Evolutionary conservation across 768 basidiomycete genomes (phyloP).

Genomic region (Rhizopogon roseolus): DNA sequence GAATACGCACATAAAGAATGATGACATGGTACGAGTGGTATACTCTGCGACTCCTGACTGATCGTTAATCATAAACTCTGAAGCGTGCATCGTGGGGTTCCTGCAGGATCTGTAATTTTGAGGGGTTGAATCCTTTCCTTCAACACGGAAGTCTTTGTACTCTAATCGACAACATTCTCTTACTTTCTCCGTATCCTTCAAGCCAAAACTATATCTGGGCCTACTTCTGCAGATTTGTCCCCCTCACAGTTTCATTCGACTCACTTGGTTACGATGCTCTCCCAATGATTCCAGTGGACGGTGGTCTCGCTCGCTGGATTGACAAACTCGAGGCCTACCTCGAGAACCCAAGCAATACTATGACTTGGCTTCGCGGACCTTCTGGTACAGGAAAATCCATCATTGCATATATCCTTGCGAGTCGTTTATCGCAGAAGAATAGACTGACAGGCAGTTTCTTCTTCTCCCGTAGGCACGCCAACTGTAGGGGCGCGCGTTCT

Average conservation of each 20-base stretch:
- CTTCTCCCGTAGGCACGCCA: no score
- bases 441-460: no score
- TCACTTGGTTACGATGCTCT: not conserved
- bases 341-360: no score
- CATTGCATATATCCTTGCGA: no score
- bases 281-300: no score
- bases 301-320: no score
- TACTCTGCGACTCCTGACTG: not conserved
- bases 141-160: not conserved
- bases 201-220: not conserved
- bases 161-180: not conserved
- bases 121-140: not conserved
- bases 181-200: not conserved
- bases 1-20: no score
- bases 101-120: not conserved
- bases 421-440: no score
- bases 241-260: not conserved
- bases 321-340: no score
- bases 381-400: no score
- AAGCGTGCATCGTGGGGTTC: not conserved
- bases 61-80: not conserved
- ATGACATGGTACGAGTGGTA: not conserved
- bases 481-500: no score
- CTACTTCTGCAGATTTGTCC: not conserved
- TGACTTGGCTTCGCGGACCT: no score